A percentile compares a stretch with the other conserved stretches of the same genome.
These are phyloP conservation scores for Metschnikowia bowlesiae DNA, from an alignment of 805 yeast genomes.

Conservation along the genomic window DNA sequence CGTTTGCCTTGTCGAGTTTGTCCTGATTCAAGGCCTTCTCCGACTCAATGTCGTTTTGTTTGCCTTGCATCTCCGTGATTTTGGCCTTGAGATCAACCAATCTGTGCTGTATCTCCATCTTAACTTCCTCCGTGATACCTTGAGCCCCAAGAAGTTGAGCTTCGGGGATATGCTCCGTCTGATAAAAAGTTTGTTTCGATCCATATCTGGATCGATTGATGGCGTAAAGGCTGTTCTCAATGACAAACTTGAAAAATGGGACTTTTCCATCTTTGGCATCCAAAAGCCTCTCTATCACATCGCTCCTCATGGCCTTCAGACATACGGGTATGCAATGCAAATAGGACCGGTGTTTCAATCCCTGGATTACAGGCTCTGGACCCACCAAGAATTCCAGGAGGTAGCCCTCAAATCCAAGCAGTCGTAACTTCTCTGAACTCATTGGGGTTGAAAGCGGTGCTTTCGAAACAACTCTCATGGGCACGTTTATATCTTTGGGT, in stretches of 20 bases:
- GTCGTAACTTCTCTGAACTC: slow-evolving; percentile 30
- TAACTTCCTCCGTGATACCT: slow-evolving; percentile 27
- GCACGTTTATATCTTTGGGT: slow-evolving; percentile 43
- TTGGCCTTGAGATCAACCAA: slow-evolving; percentile 14
- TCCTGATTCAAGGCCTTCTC: slow-evolving; percentile 4
- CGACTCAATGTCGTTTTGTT: slow-evolving; percentile 4
- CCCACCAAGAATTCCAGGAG: slow-evolving; percentile 68
- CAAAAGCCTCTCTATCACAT: slow-evolving; percentile 36
- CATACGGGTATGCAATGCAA: slow-evolving; percentile 62
- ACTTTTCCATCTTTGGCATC: slow-evolving; percentile 33
- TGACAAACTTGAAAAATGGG: slow-evolving; percentile 53
- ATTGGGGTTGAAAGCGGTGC: slow-evolving; percentile 15
- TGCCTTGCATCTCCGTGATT: slow-evolving; percentile 12
- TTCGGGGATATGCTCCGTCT: slow-evolving; percentile 30
- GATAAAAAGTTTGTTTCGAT: slow-evolving; percentile 44
- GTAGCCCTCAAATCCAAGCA: slow-evolving; percentile 76
- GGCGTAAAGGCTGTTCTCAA: slow-evolving; percentile 51
- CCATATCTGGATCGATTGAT: slow-evolving; percentile 64
- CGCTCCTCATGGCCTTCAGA: slow-evolving; percentile 36
- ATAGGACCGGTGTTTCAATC: slow-evolving; percentile 56
- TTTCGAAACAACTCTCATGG: slow-evolving; percentile 47
- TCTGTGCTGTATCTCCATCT: slow-evolving; percentile 16
- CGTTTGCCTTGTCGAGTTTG: slow-evolving; percentile 4
- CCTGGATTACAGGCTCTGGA: slow-evolving; percentile 63
- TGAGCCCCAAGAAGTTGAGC: slow-evolving; percentile 29